A percentile compares a stretch with the other conserved stretches of the same genome.
These are phyloP conservation scores for Rhododendron molle DNA, from an alignment of 148 eudicot genomes.

Conservation along the genomic window DNA sequence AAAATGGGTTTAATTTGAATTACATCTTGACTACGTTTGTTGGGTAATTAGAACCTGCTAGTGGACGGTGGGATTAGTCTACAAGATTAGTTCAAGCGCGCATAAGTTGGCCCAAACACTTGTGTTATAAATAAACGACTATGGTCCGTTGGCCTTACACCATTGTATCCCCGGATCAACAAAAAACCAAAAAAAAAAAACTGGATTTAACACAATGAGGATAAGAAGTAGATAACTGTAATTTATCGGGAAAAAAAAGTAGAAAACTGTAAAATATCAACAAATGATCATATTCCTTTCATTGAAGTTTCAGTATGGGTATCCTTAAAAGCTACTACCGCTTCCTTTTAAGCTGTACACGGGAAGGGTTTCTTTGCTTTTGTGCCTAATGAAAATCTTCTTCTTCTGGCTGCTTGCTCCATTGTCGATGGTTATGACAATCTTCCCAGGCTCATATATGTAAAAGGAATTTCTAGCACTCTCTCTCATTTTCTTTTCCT, in stretches of 20 bases:
- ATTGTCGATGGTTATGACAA: slow-evolving; percentile 56
- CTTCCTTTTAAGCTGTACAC: slow-evolving; percentile 26
- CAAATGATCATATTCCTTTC: not conserved
- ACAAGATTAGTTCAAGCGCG: no score
- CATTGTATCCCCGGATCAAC: not conserved
- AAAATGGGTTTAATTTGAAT: not conserved
- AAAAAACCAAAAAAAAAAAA: not conserved
- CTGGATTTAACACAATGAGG: not conserved
- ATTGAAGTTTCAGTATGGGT: not conserved
- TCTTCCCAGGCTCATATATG: slow-evolving; percentile 73
- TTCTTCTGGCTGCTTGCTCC: slow-evolving; percentile 44
- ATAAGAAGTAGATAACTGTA: not conserved
- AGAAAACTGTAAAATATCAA: not conserved
- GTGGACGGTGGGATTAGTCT: not conserved
- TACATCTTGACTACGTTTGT: no score
- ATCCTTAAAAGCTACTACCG: not conserved
- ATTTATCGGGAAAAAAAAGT: not conserved
- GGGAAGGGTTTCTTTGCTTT: slow-evolving; percentile 48
- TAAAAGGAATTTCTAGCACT: slow-evolving; percentile 59
- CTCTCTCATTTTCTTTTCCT: slow-evolving; percentile 45
- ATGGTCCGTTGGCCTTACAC: not conserved
- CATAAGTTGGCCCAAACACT: not conserved
- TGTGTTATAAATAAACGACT: not conserved
- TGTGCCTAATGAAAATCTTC: slow-evolving; percentile 62
- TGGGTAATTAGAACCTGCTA: not conserved